A percentile compares a stretch with the other conserved stretches of the same genome.
Evolutionary conservation across 208 protist genomes (phyloP).

Genomic region (Trypanosoma vivax): DNA sequence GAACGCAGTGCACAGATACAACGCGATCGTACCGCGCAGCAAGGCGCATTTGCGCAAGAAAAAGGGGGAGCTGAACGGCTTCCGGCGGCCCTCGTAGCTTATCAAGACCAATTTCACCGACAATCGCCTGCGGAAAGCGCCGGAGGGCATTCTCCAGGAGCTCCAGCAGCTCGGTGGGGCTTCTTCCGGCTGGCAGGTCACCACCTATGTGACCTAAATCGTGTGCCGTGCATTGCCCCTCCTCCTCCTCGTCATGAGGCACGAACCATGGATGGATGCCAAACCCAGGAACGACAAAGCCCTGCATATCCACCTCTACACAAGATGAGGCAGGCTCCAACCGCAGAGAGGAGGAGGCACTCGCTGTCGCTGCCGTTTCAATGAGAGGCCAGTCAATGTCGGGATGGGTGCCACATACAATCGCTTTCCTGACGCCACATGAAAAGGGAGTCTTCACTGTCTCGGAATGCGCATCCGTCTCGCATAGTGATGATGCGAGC

Average conservation of each 20-base stretch:
- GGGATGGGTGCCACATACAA: slow-evolving; percentile 76
- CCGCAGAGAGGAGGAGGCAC: neutral
- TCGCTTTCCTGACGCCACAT: slow-evolving; percentile 9
- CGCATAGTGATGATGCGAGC: neutral
- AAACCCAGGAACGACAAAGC: slow-evolving; percentile 37
- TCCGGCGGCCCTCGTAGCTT: slow-evolving; percentile 56
- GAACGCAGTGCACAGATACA: slow-evolving; percentile 81
- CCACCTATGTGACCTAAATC: neutral
- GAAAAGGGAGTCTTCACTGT: neutral
- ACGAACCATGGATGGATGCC: slow-evolving; percentile 78
- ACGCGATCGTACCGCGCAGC: slow-evolving; percentile 49
- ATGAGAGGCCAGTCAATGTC: slow-evolving; percentile 53
- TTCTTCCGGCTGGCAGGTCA: neutral
- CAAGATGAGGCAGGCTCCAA: neutral
- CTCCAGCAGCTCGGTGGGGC: slow-evolving; percentile 22
- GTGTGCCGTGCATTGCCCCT: neutral
- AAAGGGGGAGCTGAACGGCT: slow-evolving; percentile 31
- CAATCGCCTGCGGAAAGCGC: slow-evolving; percentile 42
- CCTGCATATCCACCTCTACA: neutral
- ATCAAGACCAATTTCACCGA: slow-evolving; percentile 82
- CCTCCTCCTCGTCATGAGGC: neutral
- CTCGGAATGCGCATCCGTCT: neutral
- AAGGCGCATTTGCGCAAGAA: slow-evolving; percentile 50
- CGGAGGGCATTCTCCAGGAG: slow-evolving; percentile 33
- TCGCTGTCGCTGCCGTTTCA: neutral